These are phyloP conservation scores for Colletotrichum incanum DNA, from an alignment of 2,329 filamentous ascomycete genomes.

Conservation along the genomic window DNA sequence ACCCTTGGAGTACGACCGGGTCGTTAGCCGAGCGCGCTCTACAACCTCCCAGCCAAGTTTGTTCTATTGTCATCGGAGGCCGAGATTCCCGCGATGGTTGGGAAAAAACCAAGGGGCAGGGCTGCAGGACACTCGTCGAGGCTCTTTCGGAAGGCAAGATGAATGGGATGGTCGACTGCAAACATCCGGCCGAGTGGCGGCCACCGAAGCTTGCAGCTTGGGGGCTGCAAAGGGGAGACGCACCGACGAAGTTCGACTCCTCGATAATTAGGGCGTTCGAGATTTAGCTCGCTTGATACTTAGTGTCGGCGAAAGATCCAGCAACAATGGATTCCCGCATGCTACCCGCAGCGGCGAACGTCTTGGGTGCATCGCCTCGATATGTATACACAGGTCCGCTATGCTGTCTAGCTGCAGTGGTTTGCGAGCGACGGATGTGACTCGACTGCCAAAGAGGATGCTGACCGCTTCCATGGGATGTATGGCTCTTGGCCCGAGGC, in stretches of 20 bases:
- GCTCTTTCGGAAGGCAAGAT: not conserved
- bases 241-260: constrained; percentile 40
- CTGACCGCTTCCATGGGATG: constrained; percentile 5
- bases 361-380: constrained; percentile 11
- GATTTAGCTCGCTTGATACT: constrained; percentile 13
- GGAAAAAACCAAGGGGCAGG: not conserved
- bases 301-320: constrained; percentile 10
- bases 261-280: constrained; percentile 44
- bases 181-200: constrained; percentile 7
- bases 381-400: constrained; percentile 17
- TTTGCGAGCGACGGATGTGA: constrained; percentile 10
- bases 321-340: constrained; percentile 23
- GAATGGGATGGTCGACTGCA: not conserved
- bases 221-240: constrained; percentile 43
- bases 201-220: constrained; percentile 35
- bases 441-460: constrained; percentile 23
- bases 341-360: not conserved
- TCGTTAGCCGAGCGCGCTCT: constrained; percentile 48
- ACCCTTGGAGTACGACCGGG: constrained; percentile 44
- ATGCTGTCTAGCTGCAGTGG: constrained; percentile 19
- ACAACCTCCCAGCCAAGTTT: constrained; percentile 43
- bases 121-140: not conserved
- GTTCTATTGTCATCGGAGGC: constrained; percentile 44
- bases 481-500: constrained; percentile 17
- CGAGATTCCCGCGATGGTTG: constrained; percentile 47